A percentile compares a stretch with the other conserved stretches of the same genome.
Conservation (phyloP, 108 stramenopile species). For the Skeletonema menzelii region DNA sequence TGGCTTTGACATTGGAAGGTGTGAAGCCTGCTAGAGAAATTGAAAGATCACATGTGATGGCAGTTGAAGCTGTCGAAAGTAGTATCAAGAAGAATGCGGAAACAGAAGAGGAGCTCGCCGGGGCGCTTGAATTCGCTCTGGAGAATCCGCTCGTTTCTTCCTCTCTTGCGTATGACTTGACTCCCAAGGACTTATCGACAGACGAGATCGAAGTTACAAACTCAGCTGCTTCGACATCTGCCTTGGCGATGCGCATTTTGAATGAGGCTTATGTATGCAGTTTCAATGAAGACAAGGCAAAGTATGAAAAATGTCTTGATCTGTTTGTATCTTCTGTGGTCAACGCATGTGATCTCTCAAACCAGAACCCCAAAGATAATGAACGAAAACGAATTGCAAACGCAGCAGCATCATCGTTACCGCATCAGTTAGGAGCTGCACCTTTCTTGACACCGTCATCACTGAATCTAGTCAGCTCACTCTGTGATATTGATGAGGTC, state of each 20-base stretch:
- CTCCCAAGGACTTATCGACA: constrained; percentile 13
- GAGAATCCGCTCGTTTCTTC: constrained; percentile 75
- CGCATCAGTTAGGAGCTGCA: constrained; percentile 52
- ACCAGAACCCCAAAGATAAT: constrained; percentile 66
- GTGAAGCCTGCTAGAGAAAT: constrained; percentile 49
- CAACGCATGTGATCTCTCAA: constrained; percentile 60
- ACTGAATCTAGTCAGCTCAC: constrained; percentile 56
- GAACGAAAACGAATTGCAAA: constrained; percentile 65
- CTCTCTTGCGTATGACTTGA: constrained; percentile 61
- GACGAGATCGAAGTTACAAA: constrained; percentile 9
- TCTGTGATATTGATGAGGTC: constrained; percentile 83
- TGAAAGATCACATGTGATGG: constrained; percentile 46
- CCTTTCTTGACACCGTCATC: constrained; percentile 61
- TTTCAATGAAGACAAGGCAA: constrained; percentile 32
- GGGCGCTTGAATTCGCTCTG: constrained; percentile 39
- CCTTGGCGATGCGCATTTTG: constrained; percentile 45
- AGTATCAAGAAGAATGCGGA: constrained; percentile 20
- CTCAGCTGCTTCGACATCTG: constrained; percentile 6
- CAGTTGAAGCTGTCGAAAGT: constrained; percentile 52
- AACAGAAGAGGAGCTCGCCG: constrained; percentile 12
- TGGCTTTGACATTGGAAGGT: constrained; percentile 72
- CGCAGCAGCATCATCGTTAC: constrained; percentile 45
- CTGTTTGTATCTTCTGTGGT: constrained; percentile 64
- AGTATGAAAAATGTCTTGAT: constrained; percentile 66
- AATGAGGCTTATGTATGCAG: constrained; percentile 68